Evolutionary conservation across 345 rosid genomes (phyloP).

Genomic region (Viola odorata): DNA sequence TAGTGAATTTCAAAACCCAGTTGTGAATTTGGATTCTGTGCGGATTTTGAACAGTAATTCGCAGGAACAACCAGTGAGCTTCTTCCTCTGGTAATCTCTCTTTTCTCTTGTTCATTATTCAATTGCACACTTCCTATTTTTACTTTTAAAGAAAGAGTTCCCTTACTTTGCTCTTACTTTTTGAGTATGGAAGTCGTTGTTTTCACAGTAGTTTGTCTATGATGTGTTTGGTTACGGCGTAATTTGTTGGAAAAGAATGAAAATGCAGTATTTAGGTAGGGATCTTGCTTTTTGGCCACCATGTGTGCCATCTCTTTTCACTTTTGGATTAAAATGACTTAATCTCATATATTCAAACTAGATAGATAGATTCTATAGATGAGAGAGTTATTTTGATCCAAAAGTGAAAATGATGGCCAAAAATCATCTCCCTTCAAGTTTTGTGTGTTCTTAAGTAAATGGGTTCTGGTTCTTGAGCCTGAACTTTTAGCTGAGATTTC

Average conservation of each 20-base stretch:
- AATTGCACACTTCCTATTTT: background rate
- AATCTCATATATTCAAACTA: no score
- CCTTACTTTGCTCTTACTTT: background rate
- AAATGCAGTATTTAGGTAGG: background rate
- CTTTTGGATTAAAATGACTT: no score
- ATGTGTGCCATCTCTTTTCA: no score
- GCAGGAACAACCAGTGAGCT: conserved; percentile 15
- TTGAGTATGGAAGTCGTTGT: background rate
- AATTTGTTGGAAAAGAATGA: background rate
- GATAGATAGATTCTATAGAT: no score
- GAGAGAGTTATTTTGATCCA: no score
- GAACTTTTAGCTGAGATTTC: no score
- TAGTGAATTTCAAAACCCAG: conserved; percentile 24
- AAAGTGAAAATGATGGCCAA: no score
- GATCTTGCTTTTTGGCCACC: no score
- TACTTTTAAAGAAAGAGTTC: background rate
- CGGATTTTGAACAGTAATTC: conserved; percentile 13
- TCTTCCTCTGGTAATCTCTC: conserved; percentile 33
- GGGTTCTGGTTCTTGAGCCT: no score
- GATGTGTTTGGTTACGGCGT: no score
- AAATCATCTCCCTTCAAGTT: no score
- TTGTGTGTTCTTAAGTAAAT: no score
- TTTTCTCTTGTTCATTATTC: conserved; percentile 15
- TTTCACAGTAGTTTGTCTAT: background rate
- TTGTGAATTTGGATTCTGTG: conserved; percentile 18